phyloP scores from a whole-genome alignment of 164 flowering plant species.

The Protea cynaroides region DNA sequence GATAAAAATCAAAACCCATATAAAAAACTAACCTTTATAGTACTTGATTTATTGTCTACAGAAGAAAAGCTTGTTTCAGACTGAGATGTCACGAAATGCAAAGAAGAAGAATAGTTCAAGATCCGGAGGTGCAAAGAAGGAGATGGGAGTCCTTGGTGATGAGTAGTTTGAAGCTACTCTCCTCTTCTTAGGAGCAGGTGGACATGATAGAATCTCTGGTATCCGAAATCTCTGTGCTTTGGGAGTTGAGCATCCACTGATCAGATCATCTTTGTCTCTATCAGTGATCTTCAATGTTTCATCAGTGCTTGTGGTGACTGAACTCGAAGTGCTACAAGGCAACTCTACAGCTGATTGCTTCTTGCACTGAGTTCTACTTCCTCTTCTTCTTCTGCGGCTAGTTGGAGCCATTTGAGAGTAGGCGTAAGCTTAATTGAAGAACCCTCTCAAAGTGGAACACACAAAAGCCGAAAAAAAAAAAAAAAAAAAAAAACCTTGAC shows the following conservation, averaged over 20 bases:
- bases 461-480: neutral
- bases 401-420: conserved; percentile 1
- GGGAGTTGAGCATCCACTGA: conserved; percentile 32
- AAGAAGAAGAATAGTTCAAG: conserved; percentile 43
- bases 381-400: conserved; percentile 2
- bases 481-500: neutral
- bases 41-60: neutral
- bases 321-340: neutral
- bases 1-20: neutral
- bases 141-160: conserved; percentile 18
- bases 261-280: neutral
- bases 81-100: conserved; percentile 25
- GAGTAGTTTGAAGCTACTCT: conserved; percentile 16
- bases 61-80: neutral
- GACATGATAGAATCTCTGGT: conserved; percentile 35
- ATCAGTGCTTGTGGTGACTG: conserved; percentile 4
- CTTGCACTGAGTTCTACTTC: conserved; percentile 3
- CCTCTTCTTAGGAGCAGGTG: conserved; percentile 55
- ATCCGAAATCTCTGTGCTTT: conserved; percentile 33
- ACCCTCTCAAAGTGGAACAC: neutral
- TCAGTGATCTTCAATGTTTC: neutral
- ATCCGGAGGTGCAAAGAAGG: conserved; percentile 41
- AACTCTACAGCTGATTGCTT: neutral
- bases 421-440: neutral
- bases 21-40: neutral